These are phyloP conservation scores for Starmerella floris DNA, from an alignment of 805 yeast genomes.

Conservation along the genomic window DNA sequence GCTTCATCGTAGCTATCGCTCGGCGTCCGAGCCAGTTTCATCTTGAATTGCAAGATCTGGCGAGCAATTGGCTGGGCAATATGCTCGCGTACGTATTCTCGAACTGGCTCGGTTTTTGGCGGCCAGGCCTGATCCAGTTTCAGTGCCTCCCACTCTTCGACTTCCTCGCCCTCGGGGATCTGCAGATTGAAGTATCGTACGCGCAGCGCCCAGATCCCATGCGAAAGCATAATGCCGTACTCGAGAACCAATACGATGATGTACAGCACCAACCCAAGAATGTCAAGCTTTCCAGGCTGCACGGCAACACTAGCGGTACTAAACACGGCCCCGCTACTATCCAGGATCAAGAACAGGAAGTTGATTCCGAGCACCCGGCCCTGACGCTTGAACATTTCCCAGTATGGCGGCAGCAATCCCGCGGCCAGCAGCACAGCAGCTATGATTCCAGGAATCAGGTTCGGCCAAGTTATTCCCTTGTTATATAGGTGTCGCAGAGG, in stretches of 20 bases:
- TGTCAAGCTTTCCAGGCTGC: slow-evolving; percentile 45
- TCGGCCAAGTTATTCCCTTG: slow-evolving; percentile 57
- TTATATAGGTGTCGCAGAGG: slow-evolving; percentile 47
- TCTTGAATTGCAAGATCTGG: not conserved
- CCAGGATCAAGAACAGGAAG: slow-evolving; percentile 62
- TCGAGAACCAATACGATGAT: slow-evolving; percentile 62
- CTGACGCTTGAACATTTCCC: slow-evolving; percentile 61
- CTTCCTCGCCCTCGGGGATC: slow-evolving; percentile 5
- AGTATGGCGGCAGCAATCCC: slow-evolving; percentile 82
- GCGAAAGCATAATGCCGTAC: slow-evolving; percentile 61
- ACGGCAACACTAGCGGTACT: slow-evolving; percentile 53
- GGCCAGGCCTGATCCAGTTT: slow-evolving; percentile 8
- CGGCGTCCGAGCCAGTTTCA: not conserved
- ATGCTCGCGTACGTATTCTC: slow-evolving; percentile 1
- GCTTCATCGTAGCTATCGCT: not conserved
- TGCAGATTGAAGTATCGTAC: slow-evolving; percentile 15
- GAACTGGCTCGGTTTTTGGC: slow-evolving; percentile 5
- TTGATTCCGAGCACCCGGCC: slow-evolving; percentile 86
- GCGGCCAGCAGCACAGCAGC: slow-evolving; percentile 63
- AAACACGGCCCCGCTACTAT: slow-evolving; percentile 69
- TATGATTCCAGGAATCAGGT: slow-evolving; percentile 61
- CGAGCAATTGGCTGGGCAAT: slow-evolving; percentile 10
- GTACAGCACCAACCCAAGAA: slow-evolving; percentile 69
- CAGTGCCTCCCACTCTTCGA: slow-evolving; percentile 2
- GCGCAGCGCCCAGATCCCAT: slow-evolving; percentile 49